Evolutionary conservation across 2,329 filamentous ascomycete genomes (phyloP).

Genomic region (Graphilbum sp.): DNA sequence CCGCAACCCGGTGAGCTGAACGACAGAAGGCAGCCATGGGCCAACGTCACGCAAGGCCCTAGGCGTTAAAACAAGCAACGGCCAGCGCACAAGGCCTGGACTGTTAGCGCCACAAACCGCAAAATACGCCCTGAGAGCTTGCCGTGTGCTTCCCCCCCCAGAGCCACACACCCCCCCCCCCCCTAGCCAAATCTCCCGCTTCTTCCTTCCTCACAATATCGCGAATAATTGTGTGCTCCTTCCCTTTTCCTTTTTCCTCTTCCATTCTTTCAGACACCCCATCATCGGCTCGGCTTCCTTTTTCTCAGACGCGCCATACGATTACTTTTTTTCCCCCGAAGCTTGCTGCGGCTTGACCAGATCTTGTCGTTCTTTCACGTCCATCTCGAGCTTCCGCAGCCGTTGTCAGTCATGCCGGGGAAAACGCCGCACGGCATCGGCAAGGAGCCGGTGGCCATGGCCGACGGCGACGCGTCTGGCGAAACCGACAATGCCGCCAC

Average conservation of each 20-base stretch:
- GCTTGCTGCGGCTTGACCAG: too few species aligned
- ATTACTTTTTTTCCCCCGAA: too few species aligned
- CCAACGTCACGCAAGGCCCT: slow-evolving; percentile 8
- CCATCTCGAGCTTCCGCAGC: too few species aligned
- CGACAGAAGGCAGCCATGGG: slow-evolving; percentile 9
- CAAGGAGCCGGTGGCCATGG: slow-evolving; percentile 54
- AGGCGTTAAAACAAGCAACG: not conserved
- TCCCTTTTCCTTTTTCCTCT: not conserved
- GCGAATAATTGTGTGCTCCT: not conserved
- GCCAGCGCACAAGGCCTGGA: too few species aligned
- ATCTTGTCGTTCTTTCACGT: not conserved
- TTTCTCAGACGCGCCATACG: too few species aligned
- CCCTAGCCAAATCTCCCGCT: too few species aligned
- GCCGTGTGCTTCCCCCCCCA: too few species aligned
- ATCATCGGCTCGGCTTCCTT: slow-evolving; percentile 1
- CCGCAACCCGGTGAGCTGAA: too few species aligned
- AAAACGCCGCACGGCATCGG: slow-evolving; percentile 59
- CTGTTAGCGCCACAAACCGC: too few species aligned
- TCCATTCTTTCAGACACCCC: not conserved
- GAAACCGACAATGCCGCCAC: slow-evolving; percentile 25
- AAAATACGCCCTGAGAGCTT: too few species aligned
- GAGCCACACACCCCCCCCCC: too few species aligned
- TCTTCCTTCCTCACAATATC: too few species aligned
- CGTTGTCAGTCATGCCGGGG: slow-evolving; percentile 40
- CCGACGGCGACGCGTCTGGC: slow-evolving; percentile 32